Evolutionary conservation across 2,329 filamentous ascomycete species (phyloP), one percentile per base, ranked within the genome.

Genomic region (Penicillium glabrum): DNA sequence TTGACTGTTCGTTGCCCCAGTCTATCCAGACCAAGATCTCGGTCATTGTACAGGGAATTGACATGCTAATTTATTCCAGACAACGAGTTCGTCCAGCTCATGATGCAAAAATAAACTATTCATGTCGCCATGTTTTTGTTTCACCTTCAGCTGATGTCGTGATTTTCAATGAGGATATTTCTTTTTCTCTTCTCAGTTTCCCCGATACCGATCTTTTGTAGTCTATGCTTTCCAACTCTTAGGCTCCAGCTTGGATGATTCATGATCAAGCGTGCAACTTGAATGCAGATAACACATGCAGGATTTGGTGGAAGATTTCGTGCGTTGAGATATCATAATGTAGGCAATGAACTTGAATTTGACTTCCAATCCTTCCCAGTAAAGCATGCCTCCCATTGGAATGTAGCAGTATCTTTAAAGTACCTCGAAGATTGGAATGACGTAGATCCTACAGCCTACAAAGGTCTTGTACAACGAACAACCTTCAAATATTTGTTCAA

Each of bases 51-150:
- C 19, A 13, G n/a, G 10, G 16, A 29, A 19, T 24, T 7, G 16
- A 50, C 13, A 57, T 58, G 54, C 64, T 75, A 71, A 74, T 70
- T 57, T 26, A 41, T 31, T 16, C 46, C 68, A 93, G 90, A 93
- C 81, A 93, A 93, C 82, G 90, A 95, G 79, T 95, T 95, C 73
- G 90, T 95, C 69, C 90, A 95, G 81, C 87, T 95, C 74, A 95
- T 95, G 90, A 93, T 95, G 90, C 90, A 95, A 84, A 93, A 93
- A 83, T 93, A 90, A 83, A 76, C 61, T 58, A 53, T 29, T 57
- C 49, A 54, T 62, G 62, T 58, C 62, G 58, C 62, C 59, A 61
- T 63, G 62, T 66, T 58, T 68, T 60, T 46, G 50, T 53, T 33
- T 66, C 61, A 61, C 68, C 63, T 62, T 67, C 72, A 70, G 67